Evolutionary conservation across 192 early-diverging fungal species (phyloP).

Genomic region (Backusella morwellensis): DNA sequence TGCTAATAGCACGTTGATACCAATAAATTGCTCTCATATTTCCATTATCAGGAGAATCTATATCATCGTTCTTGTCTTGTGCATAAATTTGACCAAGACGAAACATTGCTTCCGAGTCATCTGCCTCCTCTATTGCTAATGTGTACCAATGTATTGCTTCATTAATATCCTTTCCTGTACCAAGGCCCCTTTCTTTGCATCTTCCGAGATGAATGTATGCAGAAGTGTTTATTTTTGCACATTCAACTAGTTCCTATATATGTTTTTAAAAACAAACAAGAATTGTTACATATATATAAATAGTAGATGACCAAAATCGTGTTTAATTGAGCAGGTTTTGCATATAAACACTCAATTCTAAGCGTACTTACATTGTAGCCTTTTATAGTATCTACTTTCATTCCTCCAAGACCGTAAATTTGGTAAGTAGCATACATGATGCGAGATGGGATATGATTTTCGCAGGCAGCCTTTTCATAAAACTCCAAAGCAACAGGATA

Average conservation of each 20-base stretch:
- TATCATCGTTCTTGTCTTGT: background rate
- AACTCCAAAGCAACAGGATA: constrained; percentile 26
- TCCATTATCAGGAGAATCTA: background rate
- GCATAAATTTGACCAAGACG: constrained; percentile 26
- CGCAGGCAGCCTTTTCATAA: constrained; percentile 21
- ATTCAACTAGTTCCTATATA: constrained; percentile 19
- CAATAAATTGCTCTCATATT: constrained; percentile 19
- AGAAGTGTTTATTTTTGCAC: constrained; percentile 17
- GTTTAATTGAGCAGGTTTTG: background rate
- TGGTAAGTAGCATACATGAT: constrained; percentile 31
- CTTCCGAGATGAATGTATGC: constrained; percentile 29
- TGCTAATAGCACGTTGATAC: constrained; percentile 27
- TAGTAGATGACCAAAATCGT: background rate
- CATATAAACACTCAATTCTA: background rate
- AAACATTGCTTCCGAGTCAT: constrained; percentile 34
- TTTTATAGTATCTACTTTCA: constrained; percentile 8
- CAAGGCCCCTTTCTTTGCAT: constrained; percentile 31
- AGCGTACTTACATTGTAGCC: constrained; percentile 19
- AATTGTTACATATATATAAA: background rate
- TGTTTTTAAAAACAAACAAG: constrained; percentile 6
- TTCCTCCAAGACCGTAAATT: constrained; percentile 21
- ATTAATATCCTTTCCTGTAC: constrained; percentile 15
- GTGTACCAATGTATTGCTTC: constrained; percentile 29
- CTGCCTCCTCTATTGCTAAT: constrained; percentile 16
- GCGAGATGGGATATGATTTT: constrained; percentile 24